phyloP scores from a whole-genome alignment of 2,329 filamentous ascomycete genomes.

The Juglanconis oblonga region DNA sequence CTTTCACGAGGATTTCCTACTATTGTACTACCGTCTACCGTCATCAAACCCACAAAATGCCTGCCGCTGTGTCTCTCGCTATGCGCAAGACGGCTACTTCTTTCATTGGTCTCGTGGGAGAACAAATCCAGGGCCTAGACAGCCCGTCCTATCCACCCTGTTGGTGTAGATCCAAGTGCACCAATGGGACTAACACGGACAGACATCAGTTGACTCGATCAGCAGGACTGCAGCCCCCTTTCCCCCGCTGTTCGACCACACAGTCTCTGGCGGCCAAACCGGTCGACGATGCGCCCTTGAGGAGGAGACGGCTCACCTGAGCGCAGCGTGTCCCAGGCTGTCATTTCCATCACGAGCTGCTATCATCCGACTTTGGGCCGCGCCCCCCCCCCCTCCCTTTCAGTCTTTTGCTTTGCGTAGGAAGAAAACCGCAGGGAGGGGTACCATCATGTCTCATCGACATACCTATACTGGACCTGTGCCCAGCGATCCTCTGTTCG shows the following conservation, averaged over 20 bases:
- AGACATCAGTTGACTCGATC: constrained; percentile 42
- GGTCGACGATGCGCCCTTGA: constrained; percentile 3
- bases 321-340: not conserved
- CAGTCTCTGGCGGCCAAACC: not conserved
- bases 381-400: not conserved
- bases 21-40: not conserved
- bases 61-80: constrained; percentile 56
- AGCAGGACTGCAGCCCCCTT: not conserved
- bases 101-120: constrained; percentile 60
- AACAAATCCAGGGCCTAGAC: constrained; percentile 62
- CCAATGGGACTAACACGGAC: constrained; percentile 63
- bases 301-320: constrained; percentile 13
- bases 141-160: constrained; percentile 67
- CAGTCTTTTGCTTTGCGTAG: not conserved
- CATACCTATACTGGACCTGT: constrained; percentile 64
- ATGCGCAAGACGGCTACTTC: constrained; percentile 59
- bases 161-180: constrained; percentile 54
- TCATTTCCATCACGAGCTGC: constrained; percentile 16
- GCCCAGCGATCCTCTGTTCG: constrained; percentile 73
- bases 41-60: constrained; percentile 52
- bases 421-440: not conserved
- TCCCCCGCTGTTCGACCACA: not conserved
- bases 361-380: not conserved
- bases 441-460: not conserved
- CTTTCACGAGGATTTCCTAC: not conserved